Evolutionary conservation across 2,329 filamentous ascomycete species (phyloP), one percentile per base, ranked within the genome.

Genomic region (Chaetomium strumarium): DNA sequence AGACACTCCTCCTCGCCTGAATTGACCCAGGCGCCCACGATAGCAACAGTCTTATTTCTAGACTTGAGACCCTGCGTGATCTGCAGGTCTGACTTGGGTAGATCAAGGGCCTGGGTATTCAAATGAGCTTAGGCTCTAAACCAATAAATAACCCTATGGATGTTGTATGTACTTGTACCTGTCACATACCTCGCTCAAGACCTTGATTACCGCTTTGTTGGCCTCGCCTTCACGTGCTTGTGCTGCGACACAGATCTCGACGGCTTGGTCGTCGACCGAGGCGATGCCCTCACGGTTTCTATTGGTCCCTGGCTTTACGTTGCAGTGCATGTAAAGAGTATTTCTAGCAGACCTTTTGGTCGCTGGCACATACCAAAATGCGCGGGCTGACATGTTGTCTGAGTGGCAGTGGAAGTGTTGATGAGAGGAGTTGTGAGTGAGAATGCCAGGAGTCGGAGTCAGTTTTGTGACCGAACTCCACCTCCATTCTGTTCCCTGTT

Each of bases 161-260:
- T n/a, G 24, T 24, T 24, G 24, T 24, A 7, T 24, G 24, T 24
- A 24, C n/a, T n/a, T 24, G 24, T 24, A 24, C 7, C 24, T 24
- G 24, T 34, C 30, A 40, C 68, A 57, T 60, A 83, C 81, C 62
- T 80, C 71, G 57, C 84, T 83, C 51, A 90, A 69, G 5, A 88
- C 68, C 36, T 77, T 72, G 45, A 81, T 69, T 2, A 87, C 81
- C 5, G 85, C 84, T 63, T 78, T 79, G 63, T 89, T 89, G 5
- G 85, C 80, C 63, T 86, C 82, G 13, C 84, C 84, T 13, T 88
- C 82, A 55, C 77, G 75, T 11, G 85, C 75, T 57, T 78, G 82
- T 0, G 83, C 84, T 0, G 84, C 70, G 2, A 88, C 84, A 44
- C 82, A 85, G 1, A 90, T 66, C 55, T 86, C 78, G 43, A 89